Percentiles rank a stretch among this genome's conserved stretches.
Evolutionary conservation across 805 yeast species (phyloP).

Genomic region (Yamadazyma akitaensis): DNA sequence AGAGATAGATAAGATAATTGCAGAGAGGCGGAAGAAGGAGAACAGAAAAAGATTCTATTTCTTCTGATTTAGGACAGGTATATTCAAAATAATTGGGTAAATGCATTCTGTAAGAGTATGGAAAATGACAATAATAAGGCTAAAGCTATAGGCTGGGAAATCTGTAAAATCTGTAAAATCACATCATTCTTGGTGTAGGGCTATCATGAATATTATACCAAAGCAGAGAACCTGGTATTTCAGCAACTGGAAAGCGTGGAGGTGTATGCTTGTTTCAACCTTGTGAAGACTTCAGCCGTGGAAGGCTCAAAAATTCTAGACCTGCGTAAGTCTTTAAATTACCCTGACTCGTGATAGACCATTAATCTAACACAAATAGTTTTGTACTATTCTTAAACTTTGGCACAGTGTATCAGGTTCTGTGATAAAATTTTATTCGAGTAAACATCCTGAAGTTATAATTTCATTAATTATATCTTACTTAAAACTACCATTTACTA

Average conservation of each 20-base stretch:
- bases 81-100: not conserved
- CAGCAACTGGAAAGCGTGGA: not conserved
- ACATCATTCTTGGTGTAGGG: not conserved
- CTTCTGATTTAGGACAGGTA: not conserved
- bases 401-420: not conserved
- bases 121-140: not conserved
- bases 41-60: constrained; percentile 5
- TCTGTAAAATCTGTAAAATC: no score
- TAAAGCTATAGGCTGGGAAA: not conserved
- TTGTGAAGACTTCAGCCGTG: not conserved
- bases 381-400: not conserved
- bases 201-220: not conserved
- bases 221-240: not conserved
- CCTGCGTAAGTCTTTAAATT: not conserved
- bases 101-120: not conserved
- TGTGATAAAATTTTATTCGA: not conserved
- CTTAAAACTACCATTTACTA: not conserved
- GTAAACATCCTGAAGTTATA: not conserved
- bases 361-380: not conserved
- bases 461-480: not conserved
- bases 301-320: not conserved
- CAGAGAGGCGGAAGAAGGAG: constrained; percentile 1
- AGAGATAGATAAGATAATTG: constrained; percentile 3
- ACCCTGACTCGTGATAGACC: not conserved
- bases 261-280: not conserved